phyloP scores from a whole-genome alignment of 305 asterid genomes.

The Fraxinus nigra region DNA sequence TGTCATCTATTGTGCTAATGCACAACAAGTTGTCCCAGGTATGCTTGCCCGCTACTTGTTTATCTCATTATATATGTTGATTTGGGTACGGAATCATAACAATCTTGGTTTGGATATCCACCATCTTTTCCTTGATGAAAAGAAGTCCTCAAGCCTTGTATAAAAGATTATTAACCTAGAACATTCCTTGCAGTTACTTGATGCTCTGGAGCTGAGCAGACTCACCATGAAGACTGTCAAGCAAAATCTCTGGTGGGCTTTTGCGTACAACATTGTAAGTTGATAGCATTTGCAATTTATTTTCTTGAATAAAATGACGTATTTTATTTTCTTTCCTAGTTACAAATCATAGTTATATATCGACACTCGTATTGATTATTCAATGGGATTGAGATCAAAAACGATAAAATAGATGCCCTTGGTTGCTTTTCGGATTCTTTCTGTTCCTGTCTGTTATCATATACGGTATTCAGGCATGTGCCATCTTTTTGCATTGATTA shows the following conservation, averaged over 20 bases:
- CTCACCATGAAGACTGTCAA: constrained; percentile 93
- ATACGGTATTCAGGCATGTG: background rate
- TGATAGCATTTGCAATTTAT: constrained; percentile 19
- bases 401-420: background rate
- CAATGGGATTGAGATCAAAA: background rate
- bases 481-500: background rate
- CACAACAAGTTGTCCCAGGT: constrained; percentile 92
- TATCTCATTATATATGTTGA: background rate
- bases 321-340: background rate
- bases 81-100: background rate
- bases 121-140: background rate
- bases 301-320: constrained; percentile 1
- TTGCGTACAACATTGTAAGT: constrained; percentile 94
- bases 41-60: constrained; percentile 14
- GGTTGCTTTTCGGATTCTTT: background rate
- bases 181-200: constrained; percentile 65
- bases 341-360: constrained; percentile 4
- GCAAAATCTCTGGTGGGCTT: constrained; percentile 99
- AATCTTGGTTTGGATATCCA: background rate
- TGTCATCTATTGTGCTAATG: constrained; percentile 91
- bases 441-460: background rate
- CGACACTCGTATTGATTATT: background rate
- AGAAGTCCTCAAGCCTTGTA: background rate
- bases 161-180: background rate
- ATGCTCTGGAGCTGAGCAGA: constrained; percentile 93